These are phyloP conservation scores for Starmera caribaea DNA, from an alignment of 805 yeast genomes.

Conservation along the genomic window DNA sequence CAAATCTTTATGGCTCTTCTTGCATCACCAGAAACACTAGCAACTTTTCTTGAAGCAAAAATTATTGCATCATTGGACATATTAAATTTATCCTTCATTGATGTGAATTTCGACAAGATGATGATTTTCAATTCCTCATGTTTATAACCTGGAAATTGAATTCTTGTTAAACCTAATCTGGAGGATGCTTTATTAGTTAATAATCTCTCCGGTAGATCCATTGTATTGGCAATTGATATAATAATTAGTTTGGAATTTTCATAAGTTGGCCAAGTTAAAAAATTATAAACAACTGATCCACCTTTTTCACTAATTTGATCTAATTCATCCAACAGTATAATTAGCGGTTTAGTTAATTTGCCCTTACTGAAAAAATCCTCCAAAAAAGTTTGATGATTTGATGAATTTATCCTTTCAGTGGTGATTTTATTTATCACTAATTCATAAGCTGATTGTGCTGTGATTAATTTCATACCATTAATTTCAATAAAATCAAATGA, in stretches of 20 bases:
- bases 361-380: constrained; percentile 56
- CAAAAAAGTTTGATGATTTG: constrained; percentile 34
- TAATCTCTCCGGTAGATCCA: constrained; percentile 91
- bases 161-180: constrained; percentile 78
- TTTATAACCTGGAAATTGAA: constrained; percentile 84
- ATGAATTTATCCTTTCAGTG: constrained; percentile 52
- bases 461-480: constrained; percentile 78
- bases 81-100: constrained; percentile 25
- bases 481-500: constrained; percentile 73
- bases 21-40: constrained; percentile 96
- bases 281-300: constrained; percentile 86
- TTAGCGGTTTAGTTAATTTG: constrained; percentile 27
- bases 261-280: constrained; percentile 95
- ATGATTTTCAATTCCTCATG: constrained; percentile 69
- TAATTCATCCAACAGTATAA: constrained; percentile 81
- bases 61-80: constrained; percentile 69
- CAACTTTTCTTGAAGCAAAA: constrained; percentile 88
- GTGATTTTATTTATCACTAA: constrained; percentile 69
- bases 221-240: constrained; percentile 91
- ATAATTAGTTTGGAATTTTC: constrained; percentile 71
- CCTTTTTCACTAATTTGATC: constrained; percentile 82
- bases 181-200: constrained; percentile 85
- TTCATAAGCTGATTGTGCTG: constrained; percentile 78
- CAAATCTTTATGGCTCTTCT: constrained; percentile 85
- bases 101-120: constrained; percentile 59